Evolutionary conservation across 2,329 filamentous ascomycete genomes (phyloP), one percentile per base, ranked within the genome.

Genomic region (Sclerotinia borealis): DNA sequence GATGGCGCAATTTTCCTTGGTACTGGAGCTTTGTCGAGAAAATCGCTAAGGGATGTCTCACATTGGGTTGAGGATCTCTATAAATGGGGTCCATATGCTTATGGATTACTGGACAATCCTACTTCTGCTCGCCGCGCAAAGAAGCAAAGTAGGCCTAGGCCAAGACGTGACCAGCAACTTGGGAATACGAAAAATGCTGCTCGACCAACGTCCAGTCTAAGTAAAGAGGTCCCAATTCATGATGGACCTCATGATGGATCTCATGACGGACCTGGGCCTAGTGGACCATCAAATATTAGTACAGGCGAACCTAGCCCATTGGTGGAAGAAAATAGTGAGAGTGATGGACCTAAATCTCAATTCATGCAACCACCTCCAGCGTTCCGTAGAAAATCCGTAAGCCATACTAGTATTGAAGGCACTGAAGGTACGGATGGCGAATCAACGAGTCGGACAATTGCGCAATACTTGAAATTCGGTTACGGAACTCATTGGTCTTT

Each of bases 21-120:
- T 0, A 81, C 88, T 1, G 92, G 92, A 3, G 83, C 85, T 9
- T 75, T 98, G 50, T 88, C 89, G 15, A 82, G 86, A 61, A 81
- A 82, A 22, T 93, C 91, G 0, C 72, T 96, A 51, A 81, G 86
- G 54, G 86, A 89, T 70, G 74, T 97, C 31, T 88, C 89, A 1
- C 84, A 89, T 62, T 98, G 93, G 93, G 88, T 95, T 81, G 90
- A 96, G 75, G 89, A 91, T 71, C 81, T 97, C 2, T 96, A 95
- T 75, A 87, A 82, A 36, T 91, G 92, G 80, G 93, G 93, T 2
- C 86, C 91, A 59, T 83, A 90, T 71, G 87, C 93, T 2, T 98
- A 96, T 73, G 93, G 93, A 4, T 84, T 97, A 8, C 84, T 85
- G 60, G 89, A 96, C 41, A 92, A 91, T 68, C 90, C 92, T 17